Base-by-base conservation (phyloP, 225 moss, liverwort and hornwort genomes). In the Anthoceros angustus region DNA sequence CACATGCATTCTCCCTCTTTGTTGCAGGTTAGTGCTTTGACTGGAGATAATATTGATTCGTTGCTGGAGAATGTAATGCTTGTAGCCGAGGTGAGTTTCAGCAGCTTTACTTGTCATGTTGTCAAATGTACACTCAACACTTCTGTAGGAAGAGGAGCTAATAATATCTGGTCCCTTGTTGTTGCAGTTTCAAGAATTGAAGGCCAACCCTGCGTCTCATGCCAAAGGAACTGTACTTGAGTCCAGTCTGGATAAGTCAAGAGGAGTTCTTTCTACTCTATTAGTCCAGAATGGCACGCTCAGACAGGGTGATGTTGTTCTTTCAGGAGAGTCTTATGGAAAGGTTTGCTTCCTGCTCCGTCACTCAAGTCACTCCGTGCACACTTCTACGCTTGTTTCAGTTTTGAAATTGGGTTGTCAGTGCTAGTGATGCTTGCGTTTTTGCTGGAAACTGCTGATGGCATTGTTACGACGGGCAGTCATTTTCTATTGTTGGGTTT, bases 271-370 rank as follows among this genome's bases (percentile, higher is more conserved):
- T 2, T 86, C 91, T 49, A 88, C 86, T 68, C 74, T 98, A 64
- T 72, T 90, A 5, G 85, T 98, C 55, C 95, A 98, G 80, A 98
- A 91, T 73, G 95, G 91, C 48, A 91, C 91, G 55, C 75, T 98
- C 43, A 81, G 68, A 40, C 86, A 82, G 70, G 95, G 91, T 55
- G 91, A 95, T 63, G 82, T 87, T 43, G 88, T 91, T 69, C 77
- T 98, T 45, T 98, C 91, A 72, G 95, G 91, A 12, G 83, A 87
- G 69, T 82, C 91, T 15, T 91, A 87, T 74, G 95, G 91, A 74
- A 98, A 89, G 95, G 95, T 91, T 65, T 65, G 75, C 43, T 41
- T 8, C 39, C 8, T 65, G 75, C 43, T 41, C 5, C 39, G 8
- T 63, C 42, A 32, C 32, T 32, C 32, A 32, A 32, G 62, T 66